These are phyloP conservation scores for Canna indica DNA, from an alignment of 176 grass and related monocot species.

Conservation along the genomic window DNA sequence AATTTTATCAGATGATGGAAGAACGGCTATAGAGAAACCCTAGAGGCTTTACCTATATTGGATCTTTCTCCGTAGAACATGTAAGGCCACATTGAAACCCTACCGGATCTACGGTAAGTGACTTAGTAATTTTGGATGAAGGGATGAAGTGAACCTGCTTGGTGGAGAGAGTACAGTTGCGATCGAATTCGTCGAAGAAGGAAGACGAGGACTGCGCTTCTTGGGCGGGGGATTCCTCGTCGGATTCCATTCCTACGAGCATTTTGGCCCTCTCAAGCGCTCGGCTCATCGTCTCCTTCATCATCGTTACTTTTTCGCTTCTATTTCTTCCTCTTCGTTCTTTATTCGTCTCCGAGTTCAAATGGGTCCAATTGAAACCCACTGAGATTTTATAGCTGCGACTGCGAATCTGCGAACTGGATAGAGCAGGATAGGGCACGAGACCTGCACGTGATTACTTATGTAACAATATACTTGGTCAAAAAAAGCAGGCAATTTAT, in stretches of 20 bases:
- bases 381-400: neutral
- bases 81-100: neutral
- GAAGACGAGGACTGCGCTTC: slow-evolving; percentile 56
- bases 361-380: neutral
- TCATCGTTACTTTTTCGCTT: neutral
- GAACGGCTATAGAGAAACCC: neutral
- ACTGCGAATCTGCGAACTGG: neutral
- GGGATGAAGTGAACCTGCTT: slow-evolving; percentile 43
- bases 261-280: slow-evolving; percentile 96
- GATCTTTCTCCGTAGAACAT: neutral
- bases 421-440: neutral
- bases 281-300: slow-evolving; percentile 70
- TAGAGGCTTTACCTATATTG: neutral
- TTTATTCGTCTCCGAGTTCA: neutral
- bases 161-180: slow-evolving; percentile 69
- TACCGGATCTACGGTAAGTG: neutral
- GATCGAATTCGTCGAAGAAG: slow-evolving; percentile 88
- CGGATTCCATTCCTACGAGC: slow-evolving; percentile 87
- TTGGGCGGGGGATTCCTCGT: slow-evolving; percentile 55
- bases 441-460: neutral
- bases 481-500: too few relatives aligned
- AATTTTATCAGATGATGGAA: neutral
- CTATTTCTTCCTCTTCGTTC: neutral
- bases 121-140: neutral
- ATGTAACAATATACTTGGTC: too few relatives aligned